Conservation (phyloP, 345 rosid genomes). For the Eutrema japonicum region DNA sequence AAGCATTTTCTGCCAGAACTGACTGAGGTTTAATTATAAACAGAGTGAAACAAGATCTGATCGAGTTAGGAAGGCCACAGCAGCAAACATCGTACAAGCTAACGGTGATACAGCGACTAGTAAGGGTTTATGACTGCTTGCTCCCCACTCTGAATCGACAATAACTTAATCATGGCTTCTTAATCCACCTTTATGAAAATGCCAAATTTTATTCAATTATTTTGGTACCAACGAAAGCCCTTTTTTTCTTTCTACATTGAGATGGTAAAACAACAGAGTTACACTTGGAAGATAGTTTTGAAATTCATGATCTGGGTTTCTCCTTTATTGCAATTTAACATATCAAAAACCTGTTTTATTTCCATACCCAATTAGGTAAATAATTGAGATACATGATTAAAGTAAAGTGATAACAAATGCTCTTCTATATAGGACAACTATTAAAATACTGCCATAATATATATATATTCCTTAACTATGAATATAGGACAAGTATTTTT, state of each 20-base stretch:
- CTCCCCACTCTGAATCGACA: conserved; percentile 63
- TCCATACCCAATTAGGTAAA: no score
- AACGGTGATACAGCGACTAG: conserved; percentile 65
- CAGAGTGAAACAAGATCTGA: conserved; percentile 85
- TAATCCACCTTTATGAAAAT: background rate
- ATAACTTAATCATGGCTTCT: conserved; percentile 31
- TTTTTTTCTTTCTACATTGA: background rate
- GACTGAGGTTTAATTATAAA: conserved; percentile 26
- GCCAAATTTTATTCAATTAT: conserved; percentile 3
- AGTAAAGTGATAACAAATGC: background rate
- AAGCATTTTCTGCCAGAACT: conserved; percentile 7
- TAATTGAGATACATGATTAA: background rate
- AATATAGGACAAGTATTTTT: background rate
- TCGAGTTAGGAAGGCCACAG: conserved; percentile 72
- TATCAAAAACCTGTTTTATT: background rate
- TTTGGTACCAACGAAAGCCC: background rate
- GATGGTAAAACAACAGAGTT: conserved; percentile 12
- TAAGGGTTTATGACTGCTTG: conserved; percentile 72
- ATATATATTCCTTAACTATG: background rate
- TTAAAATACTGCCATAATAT: background rate
- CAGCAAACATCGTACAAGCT: conserved; percentile 68
- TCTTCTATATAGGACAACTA: background rate
- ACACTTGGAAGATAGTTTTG: background rate
- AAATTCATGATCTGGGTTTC: conserved; percentile 7
- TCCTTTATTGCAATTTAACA: background rate